Percentiles rank a stretch among this genome's conserved stretches.
These are phyloP conservation scores for Nakazawaea ishiwadae DNA, from an alignment of 805 yeast species.

Conservation along the genomic window DNA sequence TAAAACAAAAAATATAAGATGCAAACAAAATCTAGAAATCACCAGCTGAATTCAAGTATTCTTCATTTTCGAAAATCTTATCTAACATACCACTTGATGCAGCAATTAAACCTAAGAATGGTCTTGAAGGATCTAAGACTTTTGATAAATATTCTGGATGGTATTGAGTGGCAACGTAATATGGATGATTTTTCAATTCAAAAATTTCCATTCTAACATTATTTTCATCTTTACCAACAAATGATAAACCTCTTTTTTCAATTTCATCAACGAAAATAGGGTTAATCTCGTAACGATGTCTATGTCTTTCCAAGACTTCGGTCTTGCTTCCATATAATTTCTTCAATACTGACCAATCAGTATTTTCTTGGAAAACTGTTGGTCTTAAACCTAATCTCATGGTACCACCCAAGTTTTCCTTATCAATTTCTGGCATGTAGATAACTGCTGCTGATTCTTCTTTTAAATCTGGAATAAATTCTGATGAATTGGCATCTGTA, in stretches of 20 bases:
- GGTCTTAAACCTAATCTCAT: conserved; percentile 97
- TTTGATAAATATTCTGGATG: conserved; percentile 98
- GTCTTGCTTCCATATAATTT: conserved; percentile 70
- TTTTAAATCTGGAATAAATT: conserved; percentile 61
- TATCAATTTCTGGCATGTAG: conserved; percentile 98
- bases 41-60: conserved; percentile 23
- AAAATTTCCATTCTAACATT: conserved; percentile 91
- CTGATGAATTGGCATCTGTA: conserved; percentile 71
- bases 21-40: conserved; percentile 22
- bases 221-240: conserved; percentile 91
- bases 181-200: conserved; percentile 84
- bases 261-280: conserved; percentile 70
- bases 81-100: conserved; percentile 86
- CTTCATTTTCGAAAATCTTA: conserved; percentile 44
- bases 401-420: conserved; percentile 94
- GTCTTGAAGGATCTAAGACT: conserved; percentile 94
- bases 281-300: conserved; percentile 97
- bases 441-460: conserved; percentile 75
- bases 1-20: not conserved
- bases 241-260: conserved; percentile 75
- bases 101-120: conserved; percentile 93
- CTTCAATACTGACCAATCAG: conserved; percentile 68
- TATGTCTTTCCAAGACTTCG: conserved; percentile 85
- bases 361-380: conserved; percentile 67
- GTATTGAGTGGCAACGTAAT: conserved; percentile 92